Percentiles rank a stretch among this genome's conserved stretches.
phyloP scores from a whole-genome alignment of 2,329 filamentous ascomycete species.

The Arthroderma uncinatum region DNA sequence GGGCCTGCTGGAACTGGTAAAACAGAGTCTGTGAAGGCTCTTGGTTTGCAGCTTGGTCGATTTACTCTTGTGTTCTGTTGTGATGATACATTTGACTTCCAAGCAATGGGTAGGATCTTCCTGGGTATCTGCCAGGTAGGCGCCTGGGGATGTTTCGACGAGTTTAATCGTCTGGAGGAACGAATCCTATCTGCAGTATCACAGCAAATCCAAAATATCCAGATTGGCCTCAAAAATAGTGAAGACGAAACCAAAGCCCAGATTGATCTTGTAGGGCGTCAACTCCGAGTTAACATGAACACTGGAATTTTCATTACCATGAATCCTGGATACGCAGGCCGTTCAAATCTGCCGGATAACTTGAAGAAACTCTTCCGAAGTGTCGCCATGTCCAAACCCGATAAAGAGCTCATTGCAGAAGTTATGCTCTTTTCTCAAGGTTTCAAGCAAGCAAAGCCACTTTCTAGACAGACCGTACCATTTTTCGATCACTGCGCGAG shows the following conservation, averaged over 20 bases:
- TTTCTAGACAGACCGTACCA: constrained; percentile 91
- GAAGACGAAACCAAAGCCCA: constrained; percentile 71
- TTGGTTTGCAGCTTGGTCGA: constrained; percentile 88
- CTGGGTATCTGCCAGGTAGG: constrained; percentile 97
- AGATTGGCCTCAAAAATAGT: constrained; percentile 81
- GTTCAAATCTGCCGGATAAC: constrained; percentile 96
- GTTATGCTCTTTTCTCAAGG: constrained; percentile 99
- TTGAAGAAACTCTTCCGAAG: constrained; percentile 99
- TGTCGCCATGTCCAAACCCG: constrained; percentile 98
- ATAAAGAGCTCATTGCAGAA: constrained; percentile 98
- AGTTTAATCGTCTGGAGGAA: constrained; percentile 98
- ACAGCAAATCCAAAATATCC: constrained; percentile 98
- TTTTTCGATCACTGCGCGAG: constrained; percentile 90
- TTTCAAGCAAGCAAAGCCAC: constrained; percentile 87
- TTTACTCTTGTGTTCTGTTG: constrained; percentile 99
- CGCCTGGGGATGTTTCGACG: constrained; percentile 98
- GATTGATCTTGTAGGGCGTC: constrained; percentile 88
- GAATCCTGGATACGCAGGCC: constrained; percentile 97
- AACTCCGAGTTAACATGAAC: constrained; percentile 78
- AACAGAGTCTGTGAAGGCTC: constrained; percentile 95
- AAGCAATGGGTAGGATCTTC: constrained; percentile 99
- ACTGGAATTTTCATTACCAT: constrained; percentile 99
- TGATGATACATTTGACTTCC: constrained; percentile 98
- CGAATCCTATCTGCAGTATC: constrained; percentile 95
- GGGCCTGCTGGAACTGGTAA: constrained; percentile 97